Conservation (phyloP, 1,284 basidiomycete species). For the Cerrena zonata region DNA sequence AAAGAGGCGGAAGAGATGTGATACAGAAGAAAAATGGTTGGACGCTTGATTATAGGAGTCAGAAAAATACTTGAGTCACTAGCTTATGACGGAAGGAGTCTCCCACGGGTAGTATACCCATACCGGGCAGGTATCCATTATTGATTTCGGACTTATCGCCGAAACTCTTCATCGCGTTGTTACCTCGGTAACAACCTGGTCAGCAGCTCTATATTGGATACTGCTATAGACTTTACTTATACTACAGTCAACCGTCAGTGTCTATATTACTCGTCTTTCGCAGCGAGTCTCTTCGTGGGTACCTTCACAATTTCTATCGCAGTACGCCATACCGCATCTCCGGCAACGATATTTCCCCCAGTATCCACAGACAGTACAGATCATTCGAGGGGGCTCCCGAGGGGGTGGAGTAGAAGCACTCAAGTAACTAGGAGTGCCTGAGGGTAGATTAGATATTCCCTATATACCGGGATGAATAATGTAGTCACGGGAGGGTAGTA, state of each 20-base stretch:
- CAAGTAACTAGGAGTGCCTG: conserved; percentile 51
- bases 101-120: conserved; percentile 2
- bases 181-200: neutral
- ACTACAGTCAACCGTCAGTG: no score
- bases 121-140: no score
- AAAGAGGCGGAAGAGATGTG: conserved; percentile 8
- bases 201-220: neutral
- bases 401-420: conserved; percentile 47
- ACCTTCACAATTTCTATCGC: conserved; percentile 49
- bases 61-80: conserved; percentile 4
- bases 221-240: neutral
- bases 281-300: conserved; percentile 60
- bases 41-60: neutral
- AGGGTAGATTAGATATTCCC: conserved; percentile 53
- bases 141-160: neutral
- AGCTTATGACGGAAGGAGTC: neutral
- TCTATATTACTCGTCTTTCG: conserved; percentile 46
- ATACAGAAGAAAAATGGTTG: neutral
- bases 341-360: conserved; percentile 60
- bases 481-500: neutral
- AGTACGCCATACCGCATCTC: conserved; percentile 54
- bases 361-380: conserved; percentile 67
- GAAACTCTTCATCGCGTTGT: neutral
- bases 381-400: conserved; percentile 42
- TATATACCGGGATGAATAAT: conserved; percentile 23